Percentiles rank a stretch among this genome's conserved stretches.
Evolutionary conservation across 2,329 filamentous ascomycete genomes (phyloP).

Genomic region (Hymenoscyphus albidus): DNA sequence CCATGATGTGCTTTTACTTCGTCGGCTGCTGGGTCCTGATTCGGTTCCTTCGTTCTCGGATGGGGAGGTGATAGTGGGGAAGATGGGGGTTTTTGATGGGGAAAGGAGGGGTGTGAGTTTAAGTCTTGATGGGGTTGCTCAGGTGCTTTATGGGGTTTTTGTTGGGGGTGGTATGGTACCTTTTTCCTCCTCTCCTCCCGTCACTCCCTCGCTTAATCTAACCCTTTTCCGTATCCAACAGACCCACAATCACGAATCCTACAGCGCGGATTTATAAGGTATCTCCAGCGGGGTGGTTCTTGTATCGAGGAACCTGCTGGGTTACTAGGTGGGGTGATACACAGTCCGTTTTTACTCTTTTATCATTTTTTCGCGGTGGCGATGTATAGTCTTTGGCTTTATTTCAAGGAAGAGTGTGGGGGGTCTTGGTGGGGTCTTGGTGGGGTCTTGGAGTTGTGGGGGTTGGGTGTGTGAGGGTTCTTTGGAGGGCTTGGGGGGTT

Average conservation of each 20-base stretch:
- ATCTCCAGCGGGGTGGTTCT: background rate
- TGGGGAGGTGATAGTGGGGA: background rate
- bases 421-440: background rate
- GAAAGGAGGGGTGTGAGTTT: too few species aligned
- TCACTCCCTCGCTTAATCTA: background rate
- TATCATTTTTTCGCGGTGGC: background rate
- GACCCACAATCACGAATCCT: background rate
- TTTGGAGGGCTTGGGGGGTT: background rate
- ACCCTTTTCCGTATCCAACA: background rate
- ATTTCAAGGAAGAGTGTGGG: background rate
- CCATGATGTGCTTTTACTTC: conserved; percentile 13
- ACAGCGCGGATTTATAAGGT: background rate
- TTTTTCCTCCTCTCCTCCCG: background rate
- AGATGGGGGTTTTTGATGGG: background rate
- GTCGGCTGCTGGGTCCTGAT: background rate
- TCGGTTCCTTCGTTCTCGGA: background rate
- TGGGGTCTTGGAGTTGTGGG: background rate
- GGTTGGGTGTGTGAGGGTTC: background rate
- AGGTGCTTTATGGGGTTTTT: too few species aligned
- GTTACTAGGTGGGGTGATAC: background rate
- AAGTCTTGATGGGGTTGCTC: too few species aligned
- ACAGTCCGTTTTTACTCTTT: background rate
- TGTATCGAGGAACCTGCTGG: background rate
- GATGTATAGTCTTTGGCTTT: background rate
- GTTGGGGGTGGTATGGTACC: too few species aligned